These are phyloP conservation scores for Microdochium nivale DNA, from an alignment of 2,329 filamentous ascomycete genomes.

Conservation along the genomic window DNA sequence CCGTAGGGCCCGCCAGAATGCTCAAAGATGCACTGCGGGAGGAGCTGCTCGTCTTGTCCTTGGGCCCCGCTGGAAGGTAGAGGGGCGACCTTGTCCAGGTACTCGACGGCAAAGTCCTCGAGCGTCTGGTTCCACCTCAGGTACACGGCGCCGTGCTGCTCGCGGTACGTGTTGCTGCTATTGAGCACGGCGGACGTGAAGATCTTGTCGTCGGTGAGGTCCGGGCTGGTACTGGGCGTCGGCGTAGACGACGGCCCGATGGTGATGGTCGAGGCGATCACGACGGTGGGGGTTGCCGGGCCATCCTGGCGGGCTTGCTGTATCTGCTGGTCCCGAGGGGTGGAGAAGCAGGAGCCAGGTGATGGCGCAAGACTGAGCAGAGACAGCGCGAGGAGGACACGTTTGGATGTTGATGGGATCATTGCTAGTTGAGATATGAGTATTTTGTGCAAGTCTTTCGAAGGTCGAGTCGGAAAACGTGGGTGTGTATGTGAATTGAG, in stretches of 20 bases:
- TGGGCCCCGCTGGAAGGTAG: not conserved
- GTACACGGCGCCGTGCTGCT: conserved; percentile 48
- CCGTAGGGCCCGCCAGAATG: conserved; percentile 58
- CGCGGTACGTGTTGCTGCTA: conserved; percentile 58
- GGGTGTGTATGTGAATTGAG: too few species aligned
- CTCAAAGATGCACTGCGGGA: conserved; percentile 32
- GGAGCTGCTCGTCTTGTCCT: conserved; percentile 11
- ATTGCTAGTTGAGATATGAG: too few species aligned
- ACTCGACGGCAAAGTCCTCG: conserved; percentile 41
- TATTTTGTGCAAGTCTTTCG: too few species aligned
- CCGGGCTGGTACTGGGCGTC: conserved; percentile 14
- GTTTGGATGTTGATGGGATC: too few species aligned
- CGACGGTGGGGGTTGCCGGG: conserved; percentile 5
- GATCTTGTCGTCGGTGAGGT: conserved; percentile 21
- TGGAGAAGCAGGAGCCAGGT: conserved; percentile 2
- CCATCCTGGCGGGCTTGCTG: not conserved
- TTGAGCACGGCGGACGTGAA: conserved; percentile 52
- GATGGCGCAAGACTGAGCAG: too few species aligned
- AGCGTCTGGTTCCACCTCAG: conserved; percentile 60
- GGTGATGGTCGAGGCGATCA: too few species aligned
- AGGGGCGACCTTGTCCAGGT: conserved; percentile 22
- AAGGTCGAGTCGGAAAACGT: too few species aligned
- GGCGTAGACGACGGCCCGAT: conserved; percentile 5
- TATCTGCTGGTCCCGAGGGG: not conserved
- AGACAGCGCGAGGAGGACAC: too few species aligned